phyloP scores from a whole-genome alignment of 306 rosid species.

The Trichosanthes truncata region DNA sequence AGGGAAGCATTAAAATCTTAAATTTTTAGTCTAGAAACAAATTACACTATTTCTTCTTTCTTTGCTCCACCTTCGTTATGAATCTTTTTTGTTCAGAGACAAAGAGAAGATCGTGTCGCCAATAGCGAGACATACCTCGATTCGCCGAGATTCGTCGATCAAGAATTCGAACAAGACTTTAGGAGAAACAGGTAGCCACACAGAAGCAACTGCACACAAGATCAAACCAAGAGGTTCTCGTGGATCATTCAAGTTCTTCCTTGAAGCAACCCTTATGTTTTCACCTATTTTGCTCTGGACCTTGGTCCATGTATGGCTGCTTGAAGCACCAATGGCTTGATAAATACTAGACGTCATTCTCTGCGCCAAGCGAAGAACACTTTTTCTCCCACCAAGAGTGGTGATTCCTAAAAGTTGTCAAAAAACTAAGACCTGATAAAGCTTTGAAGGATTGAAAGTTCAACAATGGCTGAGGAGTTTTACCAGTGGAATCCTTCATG shows the following conservation, averaged over 20 bases:
- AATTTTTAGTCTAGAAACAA: too few species aligned
- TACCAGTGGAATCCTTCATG: constrained; percentile 76
- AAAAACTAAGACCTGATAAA: not conserved
- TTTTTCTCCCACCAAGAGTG: constrained; percentile 88
- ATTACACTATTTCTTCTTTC: too few species aligned
- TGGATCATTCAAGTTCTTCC: constrained; percentile 93
- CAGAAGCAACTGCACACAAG: constrained; percentile 83
- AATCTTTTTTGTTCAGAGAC: not conserved
- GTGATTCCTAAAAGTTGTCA: constrained; percentile 47
- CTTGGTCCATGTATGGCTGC: constrained; percentile 76
- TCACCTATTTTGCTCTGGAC: constrained; percentile 78
- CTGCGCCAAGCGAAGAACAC: constrained; percentile 76
- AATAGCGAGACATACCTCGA: constrained; percentile 39
- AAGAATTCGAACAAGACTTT: constrained; percentile 61
- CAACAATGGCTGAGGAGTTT: not conserved
- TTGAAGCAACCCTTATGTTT: constrained; percentile 66
- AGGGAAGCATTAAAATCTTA: too few species aligned
- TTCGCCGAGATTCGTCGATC: constrained; percentile 64
- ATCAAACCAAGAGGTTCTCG: constrained; percentile 85
- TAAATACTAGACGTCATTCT: constrained; percentile 81
- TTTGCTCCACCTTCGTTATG: not conserved
- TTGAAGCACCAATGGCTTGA: constrained; percentile 80
- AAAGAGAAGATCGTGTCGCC: not conserved
- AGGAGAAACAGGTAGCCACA: constrained; percentile 80
- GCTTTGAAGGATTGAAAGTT: not conserved